Percentiles rank a stretch among this genome's conserved stretches.
Conservation (phyloP, 2,329 filamentous ascomycete species). For the Fusarium sp. region DNA sequence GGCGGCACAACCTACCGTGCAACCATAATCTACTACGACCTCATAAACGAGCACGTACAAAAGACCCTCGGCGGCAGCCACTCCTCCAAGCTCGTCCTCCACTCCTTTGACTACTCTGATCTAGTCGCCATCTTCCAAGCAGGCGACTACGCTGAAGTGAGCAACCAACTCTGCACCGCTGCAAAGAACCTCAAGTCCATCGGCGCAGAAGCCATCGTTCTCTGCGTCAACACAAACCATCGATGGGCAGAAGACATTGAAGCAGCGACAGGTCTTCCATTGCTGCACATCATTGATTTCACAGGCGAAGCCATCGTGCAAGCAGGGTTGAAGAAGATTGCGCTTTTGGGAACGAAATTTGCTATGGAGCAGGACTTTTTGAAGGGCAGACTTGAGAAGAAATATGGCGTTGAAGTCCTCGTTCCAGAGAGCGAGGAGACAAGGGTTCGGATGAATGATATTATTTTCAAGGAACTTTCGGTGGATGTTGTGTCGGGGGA, state of each 20-base stretch:
- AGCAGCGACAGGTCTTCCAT: background rate
- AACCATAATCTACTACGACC: conserved; percentile 7
- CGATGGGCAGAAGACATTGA: conserved; percentile 11
- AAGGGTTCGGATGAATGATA: conserved; percentile 1
- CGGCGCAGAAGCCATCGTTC: conserved; percentile 14
- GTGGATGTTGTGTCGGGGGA: background rate
- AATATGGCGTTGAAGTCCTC: background rate
- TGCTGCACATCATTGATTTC: conserved; percentile 7
- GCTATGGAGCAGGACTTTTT: conserved; percentile 15
- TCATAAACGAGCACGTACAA: conserved; percentile 16
- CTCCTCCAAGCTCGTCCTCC: conserved; percentile 11
- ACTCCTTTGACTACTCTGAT: conserved; percentile 3
- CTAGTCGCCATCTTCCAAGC: background rate
- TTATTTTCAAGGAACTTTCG: conserved; percentile 13
- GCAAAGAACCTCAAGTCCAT: conserved; percentile 17
- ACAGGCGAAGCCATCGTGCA: background rate
- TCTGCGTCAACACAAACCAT: conserved; percentile 19
- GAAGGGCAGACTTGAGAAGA: background rate
- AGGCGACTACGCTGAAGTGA: conserved; percentile 13
- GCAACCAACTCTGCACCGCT: background rate
- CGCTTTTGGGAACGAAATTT: background rate
- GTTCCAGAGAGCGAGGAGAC: background rate
- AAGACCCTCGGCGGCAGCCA: background rate
- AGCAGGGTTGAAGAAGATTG: background rate
- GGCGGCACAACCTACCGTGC: conserved; percentile 12